Evolutionary conservation across 768 basidiomycete genomes (phyloP).

Genomic region (Dioszegia crocea): DNA sequence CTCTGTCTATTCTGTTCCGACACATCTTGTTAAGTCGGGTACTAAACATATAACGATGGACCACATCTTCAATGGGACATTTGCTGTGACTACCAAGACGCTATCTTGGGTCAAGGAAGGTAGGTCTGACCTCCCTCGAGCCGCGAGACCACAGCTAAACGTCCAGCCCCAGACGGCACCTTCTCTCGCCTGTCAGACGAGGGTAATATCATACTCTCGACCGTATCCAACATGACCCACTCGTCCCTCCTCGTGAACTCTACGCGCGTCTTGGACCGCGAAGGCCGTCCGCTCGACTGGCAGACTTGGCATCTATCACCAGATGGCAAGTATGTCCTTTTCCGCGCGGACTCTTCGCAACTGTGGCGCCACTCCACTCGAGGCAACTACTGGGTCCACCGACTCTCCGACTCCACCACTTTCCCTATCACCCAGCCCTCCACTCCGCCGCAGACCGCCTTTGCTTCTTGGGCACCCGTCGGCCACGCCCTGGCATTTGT

Average conservation of each 20-base stretch:
- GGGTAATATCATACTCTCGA: conserved; percentile 70
- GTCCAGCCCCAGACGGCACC: conserved; percentile 85
- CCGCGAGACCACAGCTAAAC: not conserved
- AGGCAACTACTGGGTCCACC: conserved; percentile 90
- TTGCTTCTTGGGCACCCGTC: conserved; percentile 83
- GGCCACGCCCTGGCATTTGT: conserved; percentile 81
- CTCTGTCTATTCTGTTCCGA: conserved; percentile 60
- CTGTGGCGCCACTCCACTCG: conserved; percentile 93
- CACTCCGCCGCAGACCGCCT: conserved; percentile 66
- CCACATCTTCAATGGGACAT: conserved; percentile 89
- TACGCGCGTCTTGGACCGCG: conserved; percentile 26
- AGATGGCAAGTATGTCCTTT: conserved; percentile 82
- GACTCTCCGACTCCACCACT: conserved; percentile 64
- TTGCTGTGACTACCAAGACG: conserved; percentile 53
- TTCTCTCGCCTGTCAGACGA: conserved; percentile 62
- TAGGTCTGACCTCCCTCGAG: conserved; percentile 46
- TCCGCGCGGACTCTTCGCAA: conserved; percentile 73
- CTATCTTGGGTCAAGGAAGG: conserved; percentile 92
- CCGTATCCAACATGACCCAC: conserved; percentile 61
- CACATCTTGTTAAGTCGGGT: conserved; percentile 54
- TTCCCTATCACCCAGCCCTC: conserved; percentile 67
- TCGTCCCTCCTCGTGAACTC: conserved; percentile 41
- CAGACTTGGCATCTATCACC: conserved; percentile 75
- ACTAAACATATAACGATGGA: conserved; percentile 73
- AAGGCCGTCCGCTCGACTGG: conserved; percentile 51